Base-by-base conservation (phyloP, 371 early-diverging fungal genomes). In the Catenaria anguillulae region DNA sequence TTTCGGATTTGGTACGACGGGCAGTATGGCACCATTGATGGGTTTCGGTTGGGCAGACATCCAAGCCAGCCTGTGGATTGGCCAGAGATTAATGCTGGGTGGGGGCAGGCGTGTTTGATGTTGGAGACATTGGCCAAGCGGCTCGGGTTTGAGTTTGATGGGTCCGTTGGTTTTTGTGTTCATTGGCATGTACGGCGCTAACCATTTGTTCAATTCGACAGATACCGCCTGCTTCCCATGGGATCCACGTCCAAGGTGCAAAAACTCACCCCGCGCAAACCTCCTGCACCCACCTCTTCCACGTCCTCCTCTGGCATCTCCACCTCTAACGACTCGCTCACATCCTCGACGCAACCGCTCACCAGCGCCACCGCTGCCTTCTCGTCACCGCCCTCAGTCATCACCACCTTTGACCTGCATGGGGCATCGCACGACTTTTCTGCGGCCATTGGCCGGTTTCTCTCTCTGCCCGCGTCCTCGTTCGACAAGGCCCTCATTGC, bases 1-100 rank as follows among this genome's bases (percentile, higher is more conserved):
- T 93, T 93, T 68, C 83, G 84, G 61, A 92, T 93, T 34, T 73
- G 84, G 52, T 86, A 90, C 40, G 86, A 85, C 64, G 92, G 90
- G 0, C 79, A 82, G 19, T 85, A 93, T 69, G 94, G 89, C 19
- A 91, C 90, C 0, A 95, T 95, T 71, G 93, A 93, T 68, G 94
- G 93, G 0, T 89, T 91, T 62, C 76, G 97, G 19, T 71, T 96
- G 46, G 97, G 97, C 19, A 79, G 91, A 34, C 72, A 26, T 91
- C 6, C 82, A 85, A 5, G 74, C 76, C 1, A 81, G 87, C 65
- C 81, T 77, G 35, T 93, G 33, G 91, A 90, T 42, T 97, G 97
- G 97, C 78, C 72, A 33, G 97, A 97, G 72, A 92, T 97, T 62
- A 97, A 97, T 73, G 94, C 97, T 0, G 97, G 91, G 0, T 86